Conservation (phyloP, 2,329 filamentous ascomycete genomes). For the Epicoccum sorghinum region DNA sequence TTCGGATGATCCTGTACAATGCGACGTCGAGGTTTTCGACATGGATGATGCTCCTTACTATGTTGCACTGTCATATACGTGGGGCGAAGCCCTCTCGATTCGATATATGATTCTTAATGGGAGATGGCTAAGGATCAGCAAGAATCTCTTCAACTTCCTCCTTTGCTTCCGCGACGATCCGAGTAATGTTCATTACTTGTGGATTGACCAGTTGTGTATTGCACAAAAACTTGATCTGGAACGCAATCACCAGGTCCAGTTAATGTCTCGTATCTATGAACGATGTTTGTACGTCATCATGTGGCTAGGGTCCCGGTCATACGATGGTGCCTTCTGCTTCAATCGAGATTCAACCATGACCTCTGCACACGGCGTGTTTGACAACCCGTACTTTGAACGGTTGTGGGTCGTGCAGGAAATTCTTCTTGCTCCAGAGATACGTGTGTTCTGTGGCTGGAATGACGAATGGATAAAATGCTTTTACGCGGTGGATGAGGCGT, state of each 20-base stretch:
- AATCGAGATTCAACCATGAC: too few species aligned
- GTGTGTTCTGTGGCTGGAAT: not conserved
- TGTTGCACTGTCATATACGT: not conserved
- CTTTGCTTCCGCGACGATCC: not conserved
- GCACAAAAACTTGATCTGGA: not conserved
- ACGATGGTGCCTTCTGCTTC: too few species aligned
- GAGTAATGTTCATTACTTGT: not conserved
- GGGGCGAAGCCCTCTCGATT: not conserved
- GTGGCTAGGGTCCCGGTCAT: too few species aligned
- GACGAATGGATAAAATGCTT: too few species aligned
- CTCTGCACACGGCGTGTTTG: too few species aligned
- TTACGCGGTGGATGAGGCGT: too few species aligned
- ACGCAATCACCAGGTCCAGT: not conserved
- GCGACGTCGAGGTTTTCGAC: not conserved
- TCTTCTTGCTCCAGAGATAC: not conserved
- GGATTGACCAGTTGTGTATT: slow-evolving; percentile 2
- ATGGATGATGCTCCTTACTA: not conserved
- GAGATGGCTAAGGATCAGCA: not conserved
- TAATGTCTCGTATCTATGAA: not conserved
- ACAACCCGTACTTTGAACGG: not conserved
- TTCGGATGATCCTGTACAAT: not conserved
- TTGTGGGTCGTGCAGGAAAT: not conserved
- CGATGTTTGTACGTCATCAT: not conserved
- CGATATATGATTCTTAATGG: not conserved
- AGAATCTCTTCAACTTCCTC: not conserved